Conservation (phyloP, 1,284 basidiomycete species). For the Ceratobasidium sp. region DNA sequence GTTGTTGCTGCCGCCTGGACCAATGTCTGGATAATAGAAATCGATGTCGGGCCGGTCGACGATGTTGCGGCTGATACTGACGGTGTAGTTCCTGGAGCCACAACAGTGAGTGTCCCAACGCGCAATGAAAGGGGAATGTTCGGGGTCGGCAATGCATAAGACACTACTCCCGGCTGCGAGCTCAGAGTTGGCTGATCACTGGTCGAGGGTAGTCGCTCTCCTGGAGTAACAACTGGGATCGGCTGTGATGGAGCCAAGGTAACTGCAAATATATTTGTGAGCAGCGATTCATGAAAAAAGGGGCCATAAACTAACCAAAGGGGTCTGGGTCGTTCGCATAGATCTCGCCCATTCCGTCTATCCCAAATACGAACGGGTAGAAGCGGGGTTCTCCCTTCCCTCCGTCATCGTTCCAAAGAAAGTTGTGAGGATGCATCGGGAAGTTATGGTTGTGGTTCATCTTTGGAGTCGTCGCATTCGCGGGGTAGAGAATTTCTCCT, state of each 20-base stretch:
- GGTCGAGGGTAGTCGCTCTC: background rate
- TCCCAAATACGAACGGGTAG: conserved; percentile 11
- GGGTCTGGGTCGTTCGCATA: background rate
- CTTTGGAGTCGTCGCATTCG: background rate
- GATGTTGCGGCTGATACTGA: background rate
- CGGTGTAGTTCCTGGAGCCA: background rate
- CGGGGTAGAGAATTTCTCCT: background rate
- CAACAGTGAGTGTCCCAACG: background rate
- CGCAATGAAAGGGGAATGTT: background rate
- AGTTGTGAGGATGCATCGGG: background rate
- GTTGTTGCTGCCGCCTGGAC: background rate
- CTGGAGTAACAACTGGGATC: background rate
- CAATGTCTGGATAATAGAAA: background rate
- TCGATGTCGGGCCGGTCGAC: background rate
- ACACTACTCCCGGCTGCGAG: conserved; percentile 12
- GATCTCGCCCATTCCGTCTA: conserved; percentile 14
- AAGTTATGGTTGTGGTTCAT: background rate
- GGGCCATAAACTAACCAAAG: background rate
- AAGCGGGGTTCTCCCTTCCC: background rate
- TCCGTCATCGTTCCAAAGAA: background rate
- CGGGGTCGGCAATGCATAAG: conserved; percentile 15
- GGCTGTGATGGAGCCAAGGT: background rate
- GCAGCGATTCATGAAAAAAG: background rate
- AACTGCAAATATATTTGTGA: background rate
- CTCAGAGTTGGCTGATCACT: background rate